Conservation (phyloP, 2,329 filamentous ascomycete species). For the Alternaria angustiovoidea region DNA sequence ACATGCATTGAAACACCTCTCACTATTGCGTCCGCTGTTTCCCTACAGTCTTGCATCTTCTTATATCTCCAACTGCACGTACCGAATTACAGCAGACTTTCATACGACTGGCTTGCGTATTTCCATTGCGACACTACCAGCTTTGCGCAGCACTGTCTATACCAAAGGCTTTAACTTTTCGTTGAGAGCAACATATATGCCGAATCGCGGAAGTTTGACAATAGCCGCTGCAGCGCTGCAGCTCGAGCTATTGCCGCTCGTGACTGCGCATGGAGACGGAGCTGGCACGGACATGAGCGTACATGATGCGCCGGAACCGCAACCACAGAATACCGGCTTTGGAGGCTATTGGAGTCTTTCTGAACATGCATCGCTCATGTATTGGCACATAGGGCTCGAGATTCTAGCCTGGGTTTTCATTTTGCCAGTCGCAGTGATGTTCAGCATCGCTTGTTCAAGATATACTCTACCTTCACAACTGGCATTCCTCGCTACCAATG, state of each 20-base stretch:
- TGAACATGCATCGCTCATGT: constrained; percentile 65
- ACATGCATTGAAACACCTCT: constrained; percentile 9
- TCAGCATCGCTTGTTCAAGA: constrained; percentile 82
- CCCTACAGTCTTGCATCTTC: constrained; percentile 8
- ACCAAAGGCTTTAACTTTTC: constrained; percentile 1
- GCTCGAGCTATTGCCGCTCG: constrained; percentile 50
- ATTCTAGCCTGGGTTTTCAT: constrained; percentile 74
- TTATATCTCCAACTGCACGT: constrained; percentile 10
- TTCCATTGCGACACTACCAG: background rate
- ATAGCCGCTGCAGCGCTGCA: constrained; percentile 51
- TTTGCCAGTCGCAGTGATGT: constrained; percentile 79
- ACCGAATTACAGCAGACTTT: constrained; percentile 2
- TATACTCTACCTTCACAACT: constrained; percentile 75
- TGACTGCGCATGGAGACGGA: constrained; percentile 53
- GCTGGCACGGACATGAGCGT: constrained; percentile 39
- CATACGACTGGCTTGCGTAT: background rate
- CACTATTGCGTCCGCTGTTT: constrained; percentile 18
- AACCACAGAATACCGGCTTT: constrained; percentile 24
- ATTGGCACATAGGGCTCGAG: constrained; percentile 76
- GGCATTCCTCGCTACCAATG: constrained; percentile 55
- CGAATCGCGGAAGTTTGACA: constrained; percentile 26
- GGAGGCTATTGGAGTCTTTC: constrained; percentile 68
- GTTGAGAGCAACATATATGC: constrained; percentile 37
- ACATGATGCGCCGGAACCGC: constrained; percentile 29
- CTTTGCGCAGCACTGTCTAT: constrained; percentile 1